phyloP scores from a whole-genome alignment of 163 green algal species.

The Scenedesmus sp. region DNA sequence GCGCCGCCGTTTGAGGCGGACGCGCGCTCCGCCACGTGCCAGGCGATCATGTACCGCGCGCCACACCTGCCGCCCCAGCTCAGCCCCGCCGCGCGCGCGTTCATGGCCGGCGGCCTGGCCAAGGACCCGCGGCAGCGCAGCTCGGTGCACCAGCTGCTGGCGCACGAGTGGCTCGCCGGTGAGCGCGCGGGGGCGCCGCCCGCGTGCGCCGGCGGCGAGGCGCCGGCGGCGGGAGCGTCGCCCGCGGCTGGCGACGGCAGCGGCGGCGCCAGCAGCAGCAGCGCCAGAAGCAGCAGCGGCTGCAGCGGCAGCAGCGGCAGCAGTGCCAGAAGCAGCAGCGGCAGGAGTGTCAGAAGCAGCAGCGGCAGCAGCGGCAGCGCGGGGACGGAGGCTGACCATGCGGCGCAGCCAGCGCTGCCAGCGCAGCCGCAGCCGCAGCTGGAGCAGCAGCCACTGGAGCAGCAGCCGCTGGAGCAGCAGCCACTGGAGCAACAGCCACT shows the following conservation, averaged over 20 bases:
- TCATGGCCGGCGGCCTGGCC: slow-evolving; percentile 63
- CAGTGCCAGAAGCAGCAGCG: not conserved
- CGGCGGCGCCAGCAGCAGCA: not conserved
- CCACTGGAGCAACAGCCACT: not conserved
- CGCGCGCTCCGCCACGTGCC: slow-evolving; percentile 66
- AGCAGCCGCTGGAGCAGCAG: not conserved
- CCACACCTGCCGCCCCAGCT: slow-evolving; percentile 60
- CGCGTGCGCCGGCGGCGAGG: not conserved
- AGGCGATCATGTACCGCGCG: slow-evolving; percentile 74
- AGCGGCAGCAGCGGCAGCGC: not conserved
- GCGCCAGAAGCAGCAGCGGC: not conserved
- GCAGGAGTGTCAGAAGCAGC: not conserved
- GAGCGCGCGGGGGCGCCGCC: not conserved
- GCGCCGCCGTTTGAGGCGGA: slow-evolving; percentile 77
- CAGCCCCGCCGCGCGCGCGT: slow-evolving; percentile 57
- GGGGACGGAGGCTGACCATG: too few relatives aligned
- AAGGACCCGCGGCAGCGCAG: slow-evolving; percentile 52
- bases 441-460: not conserved
- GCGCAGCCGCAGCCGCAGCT: not conserved
- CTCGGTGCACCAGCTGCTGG: slow-evolving; percentile 17
- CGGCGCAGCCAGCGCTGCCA: not conserved
- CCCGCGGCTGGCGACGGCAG: not conserved
- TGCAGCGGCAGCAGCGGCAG: not conserved
- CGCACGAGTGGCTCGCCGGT: slow-evolving; percentile 25
- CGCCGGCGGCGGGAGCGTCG: not conserved